Evolutionary conservation across 495 filamentous ascomycete genomes (phyloP).

Genomic region (Aspergillus biplanus): DNA sequence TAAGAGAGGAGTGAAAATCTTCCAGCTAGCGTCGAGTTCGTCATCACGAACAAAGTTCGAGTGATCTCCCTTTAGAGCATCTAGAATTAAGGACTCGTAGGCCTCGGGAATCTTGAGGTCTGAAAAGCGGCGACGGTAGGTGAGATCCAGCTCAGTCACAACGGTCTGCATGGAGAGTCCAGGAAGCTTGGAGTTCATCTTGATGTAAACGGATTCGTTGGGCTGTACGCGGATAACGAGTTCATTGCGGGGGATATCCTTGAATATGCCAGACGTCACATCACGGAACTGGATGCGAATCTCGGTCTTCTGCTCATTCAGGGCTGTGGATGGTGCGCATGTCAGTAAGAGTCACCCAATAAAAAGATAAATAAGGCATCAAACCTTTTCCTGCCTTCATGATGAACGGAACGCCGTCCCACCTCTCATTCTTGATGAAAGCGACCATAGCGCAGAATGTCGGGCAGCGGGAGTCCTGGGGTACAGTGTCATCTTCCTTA

Average conservation of each 20-base stretch:
- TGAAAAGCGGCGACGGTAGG: constrained; percentile 96
- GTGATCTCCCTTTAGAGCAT: constrained; percentile 98
- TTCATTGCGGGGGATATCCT: constrained; percentile 99
- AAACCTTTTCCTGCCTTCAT: constrained; percentile 94
- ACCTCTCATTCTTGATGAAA: constrained; percentile 99
- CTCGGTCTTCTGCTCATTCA: constrained; percentile 99
- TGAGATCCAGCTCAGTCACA: constrained; percentile 97
- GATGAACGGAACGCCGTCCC: constrained; percentile 99
- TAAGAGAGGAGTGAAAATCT: constrained; percentile 95
- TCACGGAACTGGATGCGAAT: constrained; percentile 99
- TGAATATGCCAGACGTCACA: constrained; percentile 99
- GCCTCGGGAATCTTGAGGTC: constrained; percentile 99
- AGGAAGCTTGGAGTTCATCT: constrained; percentile 99
- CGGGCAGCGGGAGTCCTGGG: constrained; percentile 94
- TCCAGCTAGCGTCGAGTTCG: constrained; percentile 97
- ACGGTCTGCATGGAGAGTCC: constrained; percentile 99
- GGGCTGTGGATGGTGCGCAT: constrained; percentile 49
- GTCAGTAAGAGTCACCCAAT: background rate
- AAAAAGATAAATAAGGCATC: background rate
- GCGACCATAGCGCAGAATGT: constrained; percentile 97
- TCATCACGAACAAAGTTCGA: constrained; percentile 99
- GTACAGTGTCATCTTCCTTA: constrained; percentile 98
- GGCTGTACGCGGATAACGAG: constrained; percentile 99
- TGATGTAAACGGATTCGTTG: constrained; percentile 99
- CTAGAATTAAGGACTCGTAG: constrained; percentile 96